Conservation (phyloP, 75 land plant genomes). For the Gnetum montanum region DNA sequence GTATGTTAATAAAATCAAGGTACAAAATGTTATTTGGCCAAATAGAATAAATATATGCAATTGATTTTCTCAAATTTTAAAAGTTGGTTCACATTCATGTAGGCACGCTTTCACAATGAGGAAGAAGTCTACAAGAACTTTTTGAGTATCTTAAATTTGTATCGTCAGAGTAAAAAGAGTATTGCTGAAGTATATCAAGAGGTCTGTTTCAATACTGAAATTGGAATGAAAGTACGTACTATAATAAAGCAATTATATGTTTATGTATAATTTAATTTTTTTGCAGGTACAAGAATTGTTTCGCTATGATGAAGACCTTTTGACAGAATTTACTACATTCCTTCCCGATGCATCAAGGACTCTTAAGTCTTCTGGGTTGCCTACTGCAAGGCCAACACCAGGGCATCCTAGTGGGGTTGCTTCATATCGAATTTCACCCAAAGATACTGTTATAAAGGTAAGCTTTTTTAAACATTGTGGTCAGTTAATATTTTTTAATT, state of each 20-base stretch:
- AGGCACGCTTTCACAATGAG: conserved; percentile 72
- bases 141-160: conserved; percentile 73
- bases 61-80: background rate
- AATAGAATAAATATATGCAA: background rate
- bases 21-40: no score
- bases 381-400: conserved; percentile 15
- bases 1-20: conserved; percentile 96
- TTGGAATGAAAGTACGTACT: background rate
- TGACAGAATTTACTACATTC: conserved; percentile 77
- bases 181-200: conserved; percentile 77
- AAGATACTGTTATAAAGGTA: conserved; percentile 12
- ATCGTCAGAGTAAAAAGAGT: conserved; percentile 63
- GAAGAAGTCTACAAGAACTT: conserved; percentile 76
- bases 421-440: conserved; percentile 12
- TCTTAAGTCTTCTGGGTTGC: conserved; percentile 9
- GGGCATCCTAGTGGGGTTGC: conserved; percentile 15
- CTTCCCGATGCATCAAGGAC: conserved; percentile 55
- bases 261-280: background rate
- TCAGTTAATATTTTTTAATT: background rate
- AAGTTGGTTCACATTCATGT: conserved; percentile 2
- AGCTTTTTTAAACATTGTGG: background rate
- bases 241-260: background rate
- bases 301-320: conserved; percentile 56
- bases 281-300: conserved; percentile 66
- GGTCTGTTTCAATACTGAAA: conserved; percentile 15